phyloP scores from a whole-genome alignment of 1,139 yeast species.

The Scheffersomyces parashehatae region DNA sequence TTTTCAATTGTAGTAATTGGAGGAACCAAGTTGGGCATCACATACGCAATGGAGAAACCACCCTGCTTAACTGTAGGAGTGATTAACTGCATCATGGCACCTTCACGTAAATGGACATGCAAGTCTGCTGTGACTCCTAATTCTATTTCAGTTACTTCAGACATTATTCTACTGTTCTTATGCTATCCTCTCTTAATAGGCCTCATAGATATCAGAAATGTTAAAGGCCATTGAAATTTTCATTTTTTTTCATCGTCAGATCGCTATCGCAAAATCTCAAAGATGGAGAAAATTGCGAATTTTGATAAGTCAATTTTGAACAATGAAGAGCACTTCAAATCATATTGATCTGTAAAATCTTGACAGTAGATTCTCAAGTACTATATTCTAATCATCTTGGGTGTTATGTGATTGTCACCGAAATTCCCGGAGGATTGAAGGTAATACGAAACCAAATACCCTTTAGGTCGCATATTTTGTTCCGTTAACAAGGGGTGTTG shows the following conservation, averaged over 20 bases:
- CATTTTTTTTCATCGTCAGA: not conserved
- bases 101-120: slow-evolving; percentile 96
- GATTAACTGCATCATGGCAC: slow-evolving; percentile 85
- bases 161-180: not conserved
- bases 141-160: slow-evolving; percentile 37
- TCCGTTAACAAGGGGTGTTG: too few species aligned
- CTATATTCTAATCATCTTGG: not conserved
- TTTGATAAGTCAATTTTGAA: too few species aligned
- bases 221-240: not conserved
- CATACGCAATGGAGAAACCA: slow-evolving; percentile 86
- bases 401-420: not conserved
- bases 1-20: slow-evolving; percentile 82
- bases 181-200: not conserved
- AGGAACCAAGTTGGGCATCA: slow-evolving; percentile 96
- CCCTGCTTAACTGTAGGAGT: slow-evolving; percentile 90
- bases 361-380: not conserved
- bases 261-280: not conserved
- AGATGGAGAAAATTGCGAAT: not conserved
- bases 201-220: not conserved
- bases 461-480: too few species aligned
- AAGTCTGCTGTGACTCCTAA: slow-evolving; percentile 90
- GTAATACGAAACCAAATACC: too few species aligned
- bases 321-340: not conserved
- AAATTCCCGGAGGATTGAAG: too few species aligned
- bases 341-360: not conserved